Base-by-base conservation (phyloP, 768 basidiomycete species). In the Tylopilus plumbeoviolaceoides region DNA sequence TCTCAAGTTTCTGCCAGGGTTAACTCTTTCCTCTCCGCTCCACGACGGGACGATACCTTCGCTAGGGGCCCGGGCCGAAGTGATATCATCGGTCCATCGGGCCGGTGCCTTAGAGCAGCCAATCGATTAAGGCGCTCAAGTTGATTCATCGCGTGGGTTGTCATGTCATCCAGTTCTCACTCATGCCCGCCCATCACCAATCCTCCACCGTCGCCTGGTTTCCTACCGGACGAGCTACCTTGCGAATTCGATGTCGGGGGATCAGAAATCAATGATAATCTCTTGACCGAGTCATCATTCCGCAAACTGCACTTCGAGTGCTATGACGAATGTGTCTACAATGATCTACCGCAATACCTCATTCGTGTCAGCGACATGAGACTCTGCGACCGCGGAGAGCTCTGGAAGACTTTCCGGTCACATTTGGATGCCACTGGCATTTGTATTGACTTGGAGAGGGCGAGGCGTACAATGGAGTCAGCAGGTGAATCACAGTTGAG, bases 301-400 rank as follows among this genome's bases (percentile, higher is more conserved):
- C 21, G 5, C 7, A 36, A 31, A 12, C 21, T 50, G 12, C 51
- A 28, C 44, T 30, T 58, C 30, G 36, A 49, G 7, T 59, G 45
- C 10, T 57, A 15, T 2, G 54, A 48, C 35, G 51, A 53, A 46
- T 50, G 39, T 14, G 7, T 47, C 52, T 52, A 40, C 50, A 62
- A 58, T 5, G 51, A 57, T 20, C 8, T 58, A 0, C 60, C 60
- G 4, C 61, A 53, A 40, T 57, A 58, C 46, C 52, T 60, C 48
- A 31, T 60, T 5, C 59, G 50, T 9, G 39, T 53, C 33, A 36
- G 33, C 6, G 60, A 61, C 10, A 59, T 61, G 55, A 30, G 44
- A 5, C 52, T 62, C 12, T 40, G 44, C 33, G 44, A 23, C 33
- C 46, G 60, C 11, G 4, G 2, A 1, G 60, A 55, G 23, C 50